Percentiles rank a stretch among this genome's conserved stretches.
Conservation (phyloP, 345 rosid genomes). For the Sisymbrium irio region DNA sequence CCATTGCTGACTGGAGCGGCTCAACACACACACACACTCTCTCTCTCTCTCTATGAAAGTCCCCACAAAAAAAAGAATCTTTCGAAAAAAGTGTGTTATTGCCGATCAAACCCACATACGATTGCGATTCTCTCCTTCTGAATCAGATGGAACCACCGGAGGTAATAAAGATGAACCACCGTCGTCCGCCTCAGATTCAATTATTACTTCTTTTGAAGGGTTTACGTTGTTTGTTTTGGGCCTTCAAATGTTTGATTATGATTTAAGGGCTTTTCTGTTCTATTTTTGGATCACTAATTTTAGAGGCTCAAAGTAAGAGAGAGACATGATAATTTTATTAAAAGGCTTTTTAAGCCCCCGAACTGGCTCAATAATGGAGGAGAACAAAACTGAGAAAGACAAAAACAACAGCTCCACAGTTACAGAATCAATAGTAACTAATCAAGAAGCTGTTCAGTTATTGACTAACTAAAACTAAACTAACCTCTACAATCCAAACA, state of each 20-base stretch:
- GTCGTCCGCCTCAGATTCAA: neutral
- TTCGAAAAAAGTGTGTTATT: neutral
- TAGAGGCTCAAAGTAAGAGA: neutral
- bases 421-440: constrained; percentile 14
- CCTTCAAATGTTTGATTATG: neutral
- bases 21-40: too few species aligned
- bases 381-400: neutral
- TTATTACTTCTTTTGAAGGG: neutral
- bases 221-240: neutral
- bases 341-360: neutral
- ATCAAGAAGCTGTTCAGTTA: constrained; percentile 7
- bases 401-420: constrained; percentile 4
- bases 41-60: too few species aligned
- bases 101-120: neutral
- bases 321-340: neutral
- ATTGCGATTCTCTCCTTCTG: neutral
- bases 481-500: neutral
- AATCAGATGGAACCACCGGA: neutral
- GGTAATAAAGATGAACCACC: neutral
- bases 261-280: neutral
- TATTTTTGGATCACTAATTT: neutral
- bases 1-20: constrained; percentile 42
- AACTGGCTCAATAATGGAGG: neutral
- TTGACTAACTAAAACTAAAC: constrained; percentile 29
- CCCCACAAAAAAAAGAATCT: neutral